These are phyloP conservation scores for Lunularia cruciata DNA, from an alignment of 225 moss, liverwort and hornwort genomes.

Conservation along the genomic window DNA sequence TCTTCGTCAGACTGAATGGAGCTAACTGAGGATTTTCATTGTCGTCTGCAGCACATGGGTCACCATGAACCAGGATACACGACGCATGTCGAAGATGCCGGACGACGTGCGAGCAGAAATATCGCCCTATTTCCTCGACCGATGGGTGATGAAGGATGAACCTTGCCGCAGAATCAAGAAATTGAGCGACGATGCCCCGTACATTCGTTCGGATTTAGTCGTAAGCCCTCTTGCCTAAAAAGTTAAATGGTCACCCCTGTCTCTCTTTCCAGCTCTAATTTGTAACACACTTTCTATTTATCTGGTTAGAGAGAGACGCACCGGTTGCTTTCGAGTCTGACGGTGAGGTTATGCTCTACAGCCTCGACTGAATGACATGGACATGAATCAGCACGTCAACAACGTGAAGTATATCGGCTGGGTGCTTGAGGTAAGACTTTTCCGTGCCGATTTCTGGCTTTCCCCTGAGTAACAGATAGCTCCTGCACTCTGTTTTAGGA, in stretches of 20 bases:
- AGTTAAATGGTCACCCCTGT: too few relatives aligned
- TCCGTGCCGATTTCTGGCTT: neutral
- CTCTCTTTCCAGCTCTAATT: too few relatives aligned
- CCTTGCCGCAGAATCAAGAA: constrained; percentile 75
- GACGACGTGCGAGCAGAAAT: constrained; percentile 71
- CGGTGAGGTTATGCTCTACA: constrained; percentile 22
- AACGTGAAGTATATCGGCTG: constrained; percentile 93
- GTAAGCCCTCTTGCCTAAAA: too few relatives aligned
- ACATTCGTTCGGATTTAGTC: constrained; percentile 74
- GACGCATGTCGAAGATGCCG: constrained; percentile 89
- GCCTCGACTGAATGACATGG: constrained; percentile 86
- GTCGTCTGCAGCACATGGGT: constrained; percentile 72
- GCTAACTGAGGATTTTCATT: too few relatives aligned
- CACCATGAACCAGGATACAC: constrained; percentile 83
- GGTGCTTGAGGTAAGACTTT: constrained; percentile 71
- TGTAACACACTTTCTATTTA: too few relatives aligned
- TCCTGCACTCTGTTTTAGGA: too few relatives aligned
- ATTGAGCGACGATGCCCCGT: constrained; percentile 61
- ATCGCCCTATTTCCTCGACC: constrained; percentile 66
- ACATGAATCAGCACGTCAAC: constrained; percentile 94
- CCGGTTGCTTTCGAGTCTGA: neutral
- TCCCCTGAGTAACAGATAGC: too few relatives aligned
- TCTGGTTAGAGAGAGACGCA: too few relatives aligned
- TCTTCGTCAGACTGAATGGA: too few relatives aligned
- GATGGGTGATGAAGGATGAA: constrained; percentile 61